Conservation (phyloP, 164 flowering plant species). For the Macadamia integrifolia region DNA sequence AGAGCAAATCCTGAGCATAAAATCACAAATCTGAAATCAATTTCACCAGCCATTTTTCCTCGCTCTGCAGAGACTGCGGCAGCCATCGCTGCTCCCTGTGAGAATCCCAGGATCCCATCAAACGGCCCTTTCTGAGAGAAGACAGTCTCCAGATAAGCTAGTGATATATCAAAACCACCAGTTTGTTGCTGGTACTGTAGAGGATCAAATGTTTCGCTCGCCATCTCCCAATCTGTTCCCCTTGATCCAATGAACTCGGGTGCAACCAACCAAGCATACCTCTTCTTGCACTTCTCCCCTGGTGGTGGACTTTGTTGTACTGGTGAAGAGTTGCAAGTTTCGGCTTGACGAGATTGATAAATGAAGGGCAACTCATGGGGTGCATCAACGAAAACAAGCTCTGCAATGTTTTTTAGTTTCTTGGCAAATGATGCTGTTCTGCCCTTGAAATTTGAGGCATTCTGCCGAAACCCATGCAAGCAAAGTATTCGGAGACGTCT, state of each 20-base stretch:
- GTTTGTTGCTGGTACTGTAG: slow-evolving; percentile 79
- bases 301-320: slow-evolving; percentile 36
- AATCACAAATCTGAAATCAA: slow-evolving; percentile 62
- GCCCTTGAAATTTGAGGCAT: slow-evolving; percentile 89
- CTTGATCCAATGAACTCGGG: slow-evolving; percentile 24
- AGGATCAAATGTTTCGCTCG: slow-evolving; percentile 65
- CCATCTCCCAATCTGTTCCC: slow-evolving; percentile 44
- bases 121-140: slow-evolving; percentile 64
- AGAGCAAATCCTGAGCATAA: slow-evolving; percentile 82
- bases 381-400: slow-evolving; percentile 76
- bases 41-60: slow-evolving; percentile 25
- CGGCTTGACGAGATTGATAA: slow-evolving; percentile 37
- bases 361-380: slow-evolving; percentile 82
- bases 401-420: slow-evolving; percentile 73
- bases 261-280: slow-evolving; percentile 75
- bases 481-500: slow-evolving; percentile 77
- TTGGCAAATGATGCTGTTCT: slow-evolving; percentile 84
- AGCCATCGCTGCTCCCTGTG: slow-evolving; percentile 96
- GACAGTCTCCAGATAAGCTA: slow-evolving; percentile 42
- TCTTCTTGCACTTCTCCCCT: slow-evolving; percentile 50
- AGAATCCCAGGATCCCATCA: slow-evolving; percentile 93
- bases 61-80: slow-evolving; percentile 46
- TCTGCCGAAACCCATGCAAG: slow-evolving; percentile 96
- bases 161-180: slow-evolving; percentile 57
- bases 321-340: slow-evolving; percentile 4